Evolutionary conservation across 2,329 filamentous ascomycete genomes (phyloP).

Genomic region (Apiospora sp.): DNA sequence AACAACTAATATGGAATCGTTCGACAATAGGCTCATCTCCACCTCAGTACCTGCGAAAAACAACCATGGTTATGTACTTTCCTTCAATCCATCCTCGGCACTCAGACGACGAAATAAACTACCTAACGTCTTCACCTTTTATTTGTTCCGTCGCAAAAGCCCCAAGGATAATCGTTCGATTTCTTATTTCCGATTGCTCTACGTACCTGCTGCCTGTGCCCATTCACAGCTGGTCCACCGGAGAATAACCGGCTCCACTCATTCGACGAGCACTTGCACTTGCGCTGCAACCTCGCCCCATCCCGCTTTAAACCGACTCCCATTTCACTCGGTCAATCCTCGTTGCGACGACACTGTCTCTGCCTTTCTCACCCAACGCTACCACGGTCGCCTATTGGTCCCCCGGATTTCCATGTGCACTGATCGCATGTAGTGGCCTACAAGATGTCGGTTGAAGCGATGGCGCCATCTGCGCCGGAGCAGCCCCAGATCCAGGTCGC

Average conservation of each 20-base stretch:
- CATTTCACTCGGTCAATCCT: slow-evolving; percentile 15
- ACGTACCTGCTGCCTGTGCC: background rate
- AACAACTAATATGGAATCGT: slow-evolving; percentile 13
- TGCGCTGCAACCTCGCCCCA: background rate
- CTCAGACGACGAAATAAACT: background rate
- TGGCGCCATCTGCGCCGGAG: slow-evolving; percentile 56
- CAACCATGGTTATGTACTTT: background rate
- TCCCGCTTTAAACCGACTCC: slow-evolving; percentile 15
- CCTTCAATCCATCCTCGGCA: background rate
- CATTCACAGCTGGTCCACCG: background rate
- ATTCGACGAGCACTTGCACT: slow-evolving; percentile 4
- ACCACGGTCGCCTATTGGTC: slow-evolving; percentile 16
- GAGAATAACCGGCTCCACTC: slow-evolving; percentile 8
- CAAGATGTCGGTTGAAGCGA: slow-evolving; percentile 65
- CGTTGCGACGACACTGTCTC: slow-evolving; percentile 19
- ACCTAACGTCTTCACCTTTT: background rate
- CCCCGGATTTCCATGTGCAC: slow-evolving; percentile 27
- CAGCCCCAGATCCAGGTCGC: slow-evolving; percentile 39
- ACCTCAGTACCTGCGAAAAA: slow-evolving; percentile 9
- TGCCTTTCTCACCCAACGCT: slow-evolving; percentile 18
- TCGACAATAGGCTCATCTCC: slow-evolving; percentile 3
- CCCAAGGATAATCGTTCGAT: background rate
- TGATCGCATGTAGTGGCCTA: slow-evolving; percentile 54
- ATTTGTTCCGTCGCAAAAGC: background rate
- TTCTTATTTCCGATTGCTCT: background rate